Evolutionary conservation across 2,329 filamentous ascomycete genomes (phyloP).

Genomic region (Fusarium palustre): DNA sequence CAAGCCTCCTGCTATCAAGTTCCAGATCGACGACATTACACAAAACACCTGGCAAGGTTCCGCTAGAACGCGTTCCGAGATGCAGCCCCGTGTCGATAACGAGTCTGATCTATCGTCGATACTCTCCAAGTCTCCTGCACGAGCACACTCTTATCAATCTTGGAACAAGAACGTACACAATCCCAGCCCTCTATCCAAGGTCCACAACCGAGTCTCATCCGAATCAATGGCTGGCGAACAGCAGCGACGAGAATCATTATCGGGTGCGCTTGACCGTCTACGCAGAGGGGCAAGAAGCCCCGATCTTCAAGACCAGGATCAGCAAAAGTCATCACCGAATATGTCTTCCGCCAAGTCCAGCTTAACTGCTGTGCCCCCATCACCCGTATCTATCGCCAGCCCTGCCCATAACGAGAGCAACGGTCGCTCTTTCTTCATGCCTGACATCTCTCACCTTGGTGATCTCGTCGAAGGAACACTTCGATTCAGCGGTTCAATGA

Average conservation of each 20-base stretch:
- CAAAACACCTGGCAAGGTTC: constrained; percentile 56
- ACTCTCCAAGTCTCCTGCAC: constrained; percentile 55
- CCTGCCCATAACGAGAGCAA: constrained; percentile 56
- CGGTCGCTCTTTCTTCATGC: constrained; percentile 65
- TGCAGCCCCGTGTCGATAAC: constrained; percentile 66
- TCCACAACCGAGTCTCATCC: constrained; percentile 50
- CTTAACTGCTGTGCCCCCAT: constrained; percentile 56
- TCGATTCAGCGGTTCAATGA: constrained; percentile 62
- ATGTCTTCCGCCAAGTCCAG: constrained; percentile 57
- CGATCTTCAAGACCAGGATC: constrained; percentile 39
- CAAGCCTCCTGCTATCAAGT: constrained; percentile 54
- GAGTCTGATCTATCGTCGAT: constrained; percentile 63
- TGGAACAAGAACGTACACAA: constrained; percentile 49
- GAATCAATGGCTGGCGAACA: constrained; percentile 41
- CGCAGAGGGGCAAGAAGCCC: constrained; percentile 54
- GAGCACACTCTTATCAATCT: constrained; percentile 43
- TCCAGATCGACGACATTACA: constrained; percentile 58
- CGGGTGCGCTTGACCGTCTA: constrained; percentile 52
- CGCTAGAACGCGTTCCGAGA: constrained; percentile 60
- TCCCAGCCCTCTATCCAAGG: constrained; percentile 55
- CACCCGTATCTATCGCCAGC: constrained; percentile 51
- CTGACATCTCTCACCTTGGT: constrained; percentile 65
- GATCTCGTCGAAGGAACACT: constrained; percentile 68
- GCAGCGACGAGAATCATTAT: constrained; percentile 49
- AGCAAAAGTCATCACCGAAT: constrained; percentile 49